Evolutionary conservation across 257 asterid species (phyloP).

Genomic region (Nicotiana tomentosiformis): DNA sequence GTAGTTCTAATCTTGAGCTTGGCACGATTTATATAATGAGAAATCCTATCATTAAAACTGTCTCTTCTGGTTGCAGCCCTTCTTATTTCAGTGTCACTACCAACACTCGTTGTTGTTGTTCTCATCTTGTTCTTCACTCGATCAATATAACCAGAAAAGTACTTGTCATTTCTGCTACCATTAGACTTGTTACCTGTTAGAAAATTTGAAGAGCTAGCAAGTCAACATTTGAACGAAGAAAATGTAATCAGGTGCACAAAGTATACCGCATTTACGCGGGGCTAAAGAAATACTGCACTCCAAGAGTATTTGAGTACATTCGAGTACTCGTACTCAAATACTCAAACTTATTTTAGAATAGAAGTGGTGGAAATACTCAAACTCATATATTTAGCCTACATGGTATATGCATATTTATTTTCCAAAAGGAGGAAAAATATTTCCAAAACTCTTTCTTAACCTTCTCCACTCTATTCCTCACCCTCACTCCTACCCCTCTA

Average conservation of each 20-base stretch:
- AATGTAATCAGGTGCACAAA: not conserved
- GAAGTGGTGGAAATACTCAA: too few relatives aligned
- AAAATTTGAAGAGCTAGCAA: not conserved
- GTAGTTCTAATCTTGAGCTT: conserved; percentile 37
- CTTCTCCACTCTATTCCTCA: too few relatives aligned
- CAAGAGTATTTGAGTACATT: too few relatives aligned
- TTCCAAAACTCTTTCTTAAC: too few relatives aligned
- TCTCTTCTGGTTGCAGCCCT: conserved; percentile 30
- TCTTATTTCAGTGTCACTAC: not conserved
- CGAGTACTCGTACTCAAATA: too few relatives aligned
- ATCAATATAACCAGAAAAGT: conserved; percentile 26
- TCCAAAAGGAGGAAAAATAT: too few relatives aligned
- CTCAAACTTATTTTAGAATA: too few relatives aligned
- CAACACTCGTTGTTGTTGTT: conserved; percentile 17
- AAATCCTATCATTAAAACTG: conserved; percentile 42
- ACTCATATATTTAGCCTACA: too few relatives aligned
- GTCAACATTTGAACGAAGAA: not conserved
- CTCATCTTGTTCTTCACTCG: conserved; percentile 32
- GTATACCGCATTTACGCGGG: too few relatives aligned
- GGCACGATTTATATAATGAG: conserved; percentile 32
- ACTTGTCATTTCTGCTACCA: not conserved
- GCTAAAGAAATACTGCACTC: too few relatives aligned
- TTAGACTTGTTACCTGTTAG: not conserved
- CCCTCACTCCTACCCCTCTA: too few relatives aligned
- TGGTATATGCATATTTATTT: too few relatives aligned